Conservation (phyloP, 805 yeast species). For the Monosporozyma aerobia region DNA sequence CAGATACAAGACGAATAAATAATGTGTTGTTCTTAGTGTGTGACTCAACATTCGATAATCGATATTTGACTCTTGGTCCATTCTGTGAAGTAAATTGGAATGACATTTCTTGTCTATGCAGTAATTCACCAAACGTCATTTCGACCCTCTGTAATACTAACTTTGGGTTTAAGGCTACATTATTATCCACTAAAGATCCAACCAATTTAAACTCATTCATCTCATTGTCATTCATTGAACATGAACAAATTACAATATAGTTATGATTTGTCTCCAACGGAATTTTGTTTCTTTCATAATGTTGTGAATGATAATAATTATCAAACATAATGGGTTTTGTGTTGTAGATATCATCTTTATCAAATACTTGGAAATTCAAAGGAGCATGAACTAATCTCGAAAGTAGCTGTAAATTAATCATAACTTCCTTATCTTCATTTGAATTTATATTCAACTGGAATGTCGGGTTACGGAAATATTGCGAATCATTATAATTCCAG, state of each 20-base stretch:
- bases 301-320: slow-evolving; percentile 7
- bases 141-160: slow-evolving; percentile 4
- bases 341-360: slow-evolving; percentile 14
- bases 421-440: slow-evolving; percentile 3
- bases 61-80: slow-evolving; percentile 8
- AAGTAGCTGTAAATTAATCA: slow-evolving; percentile 12
- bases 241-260: slow-evolving; percentile 19
- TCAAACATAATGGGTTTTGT: slow-evolving; percentile 16
- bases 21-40: slow-evolving; percentile 4
- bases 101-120: slow-evolving; percentile 9
- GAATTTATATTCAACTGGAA: slow-evolving; percentile 11
- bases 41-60: background rate
- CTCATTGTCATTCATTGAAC: background rate
- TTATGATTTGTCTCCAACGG: slow-evolving; percentile 14
- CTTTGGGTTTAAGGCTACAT: background rate
- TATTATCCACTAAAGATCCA: background rate
- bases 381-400: slow-evolving; percentile 7
- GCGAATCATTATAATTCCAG: background rate
- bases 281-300: slow-evolving; percentile 6
- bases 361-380: slow-evolving; percentile 19
- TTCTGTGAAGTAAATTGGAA: background rate
- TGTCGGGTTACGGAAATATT: slow-evolving; percentile 19
- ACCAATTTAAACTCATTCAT: slow-evolving; percentile 7
- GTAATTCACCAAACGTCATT: slow-evolving; percentile 18
- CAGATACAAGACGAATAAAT: slow-evolving; percentile 17